Conservation (phyloP, 2,329 filamentous ascomycete genomes). For the Microcyclosporella mali region DNA sequence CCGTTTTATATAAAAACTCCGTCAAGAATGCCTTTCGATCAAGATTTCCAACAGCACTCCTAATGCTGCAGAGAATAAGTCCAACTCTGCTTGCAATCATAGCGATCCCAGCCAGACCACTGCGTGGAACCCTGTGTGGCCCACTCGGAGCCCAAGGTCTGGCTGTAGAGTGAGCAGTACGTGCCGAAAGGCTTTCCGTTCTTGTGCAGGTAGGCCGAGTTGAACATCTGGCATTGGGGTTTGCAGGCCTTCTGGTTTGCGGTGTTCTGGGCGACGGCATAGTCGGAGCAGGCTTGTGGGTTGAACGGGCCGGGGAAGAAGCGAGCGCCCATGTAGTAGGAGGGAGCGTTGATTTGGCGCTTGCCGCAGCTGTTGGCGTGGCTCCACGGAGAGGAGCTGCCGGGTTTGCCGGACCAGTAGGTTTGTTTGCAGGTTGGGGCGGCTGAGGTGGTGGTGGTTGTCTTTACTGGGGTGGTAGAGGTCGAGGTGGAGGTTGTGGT, state of each 20-base stretch:
- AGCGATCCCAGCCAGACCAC: not conserved
- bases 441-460: not conserved
- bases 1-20: too few relatives aligned
- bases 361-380: slow-evolving; percentile 13
- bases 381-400: not conserved
- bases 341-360: slow-evolving; percentile 15
- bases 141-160: not conserved
- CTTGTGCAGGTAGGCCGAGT: slow-evolving; percentile 26
- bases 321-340: slow-evolving; percentile 21
- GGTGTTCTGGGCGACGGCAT: slow-evolving; percentile 12
- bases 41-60: too few relatives aligned
- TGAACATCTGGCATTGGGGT: slow-evolving; percentile 28
- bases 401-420: not conserved
- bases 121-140: not conserved
- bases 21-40: too few relatives aligned
- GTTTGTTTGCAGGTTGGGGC: too few relatives aligned
- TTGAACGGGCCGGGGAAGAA: slow-evolving; percentile 32
- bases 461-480: not conserved
- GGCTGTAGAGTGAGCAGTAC: slow-evolving; percentile 28
- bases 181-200: slow-evolving; percentile 24
- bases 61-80: slow-evolving; percentile 1
- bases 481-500: not conserved
- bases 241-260: slow-evolving; percentile 14
- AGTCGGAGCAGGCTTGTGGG: slow-evolving; percentile 24
- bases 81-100: slow-evolving; percentile 5